A percentile compares a stretch with the other conserved stretches of the same genome.
Conservation (phyloP, 192 early-diverging fungal genomes). For the Endogone sp. region DNA sequence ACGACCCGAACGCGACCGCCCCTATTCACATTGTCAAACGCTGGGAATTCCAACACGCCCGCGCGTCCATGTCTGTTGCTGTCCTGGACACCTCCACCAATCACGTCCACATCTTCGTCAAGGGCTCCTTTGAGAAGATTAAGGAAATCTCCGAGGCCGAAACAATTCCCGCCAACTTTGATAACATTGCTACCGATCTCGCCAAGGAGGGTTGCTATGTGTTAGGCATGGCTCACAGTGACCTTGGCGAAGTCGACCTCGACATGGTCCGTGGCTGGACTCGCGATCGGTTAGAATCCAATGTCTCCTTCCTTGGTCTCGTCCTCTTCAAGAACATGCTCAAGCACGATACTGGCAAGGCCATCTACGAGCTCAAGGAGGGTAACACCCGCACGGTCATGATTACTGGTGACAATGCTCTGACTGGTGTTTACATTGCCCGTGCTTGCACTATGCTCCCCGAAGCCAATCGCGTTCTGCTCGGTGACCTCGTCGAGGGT, state of each 20-base stretch:
- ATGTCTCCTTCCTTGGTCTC: slow-evolving; percentile 53
- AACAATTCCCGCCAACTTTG: slow-evolving; percentile 55
- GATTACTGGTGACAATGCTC: slow-evolving; percentile 80
- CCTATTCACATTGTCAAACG: slow-evolving; percentile 53
- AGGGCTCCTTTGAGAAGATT: slow-evolving; percentile 72
- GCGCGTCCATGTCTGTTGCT: slow-evolving; percentile 67
- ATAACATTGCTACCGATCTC: slow-evolving; percentile 41
- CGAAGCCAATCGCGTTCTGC: slow-evolving; percentile 26
- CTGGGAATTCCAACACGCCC: slow-evolving; percentile 68
- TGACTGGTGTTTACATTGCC: slow-evolving; percentile 76
- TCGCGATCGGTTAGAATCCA: slow-evolving; percentile 60
- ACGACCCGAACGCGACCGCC: slow-evolving; percentile 4
- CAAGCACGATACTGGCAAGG: slow-evolving; percentile 66
- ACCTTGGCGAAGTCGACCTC: slow-evolving; percentile 41
- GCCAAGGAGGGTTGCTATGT: slow-evolving; percentile 76
- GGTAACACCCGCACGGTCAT: slow-evolving; percentile 74
- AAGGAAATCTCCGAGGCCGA: slow-evolving; percentile 46
- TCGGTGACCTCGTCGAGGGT: slow-evolving; percentile 48
- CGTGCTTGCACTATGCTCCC: slow-evolving; percentile 48
- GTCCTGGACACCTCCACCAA: slow-evolving; percentile 47
- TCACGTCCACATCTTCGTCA: slow-evolving; percentile 58
- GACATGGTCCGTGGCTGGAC: slow-evolving; percentile 31
- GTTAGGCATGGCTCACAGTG: slow-evolving; percentile 57
- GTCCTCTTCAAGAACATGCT: slow-evolving; percentile 78
- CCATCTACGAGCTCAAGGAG: slow-evolving; percentile 62